A percentile compares a stretch with the other conserved stretches of the same genome.
phyloP scores from a whole-genome alignment of 1,284 basidiomycete genomes.

The Trichosporon asahii region DNA sequence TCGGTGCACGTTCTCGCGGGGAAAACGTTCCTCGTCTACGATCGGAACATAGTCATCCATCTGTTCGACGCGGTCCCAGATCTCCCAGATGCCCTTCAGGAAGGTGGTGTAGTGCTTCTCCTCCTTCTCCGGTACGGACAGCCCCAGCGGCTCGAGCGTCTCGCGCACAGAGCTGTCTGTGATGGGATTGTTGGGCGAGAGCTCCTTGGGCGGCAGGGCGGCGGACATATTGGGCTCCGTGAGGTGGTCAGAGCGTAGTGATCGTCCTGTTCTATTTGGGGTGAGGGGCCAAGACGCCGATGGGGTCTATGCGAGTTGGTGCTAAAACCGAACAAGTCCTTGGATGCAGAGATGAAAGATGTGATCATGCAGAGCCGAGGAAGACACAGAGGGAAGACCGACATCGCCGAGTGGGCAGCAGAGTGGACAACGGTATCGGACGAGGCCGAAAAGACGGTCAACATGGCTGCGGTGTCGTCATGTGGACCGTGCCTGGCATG shows the following conservation, averaged over 20 bases:
- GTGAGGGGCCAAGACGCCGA: background rate
- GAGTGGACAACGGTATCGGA: background rate
- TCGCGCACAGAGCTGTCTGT: slow-evolving; percentile 23
- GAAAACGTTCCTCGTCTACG: slow-evolving; percentile 32
- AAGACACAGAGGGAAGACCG: background rate
- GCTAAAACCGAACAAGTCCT: background rate
- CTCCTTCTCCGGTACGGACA: slow-evolving; percentile 15
- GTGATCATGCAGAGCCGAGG: background rate
- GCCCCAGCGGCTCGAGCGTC: slow-evolving; percentile 24
- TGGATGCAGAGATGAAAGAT: background rate
- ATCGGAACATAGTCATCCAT: slow-evolving; percentile 37
- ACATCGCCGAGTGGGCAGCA: background rate
- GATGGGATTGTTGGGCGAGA: slow-evolving; percentile 34
- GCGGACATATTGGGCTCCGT: slow-evolving; percentile 24
- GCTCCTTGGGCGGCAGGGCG: slow-evolving; percentile 24
- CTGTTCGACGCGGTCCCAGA: slow-evolving; percentile 32
- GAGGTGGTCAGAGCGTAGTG: slow-evolving; percentile 2
- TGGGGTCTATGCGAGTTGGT: background rate
- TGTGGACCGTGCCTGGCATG: background rate
- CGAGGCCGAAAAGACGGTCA: background rate
- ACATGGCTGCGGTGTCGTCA: background rate
- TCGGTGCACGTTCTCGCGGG: slow-evolving; percentile 26
- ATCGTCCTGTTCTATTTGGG: background rate
- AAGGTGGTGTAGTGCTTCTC: slow-evolving; percentile 25
- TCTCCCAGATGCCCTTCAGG: slow-evolving; percentile 34